These are phyloP conservation scores for Xylaria multiplex DNA, from an alignment of 2,329 filamentous ascomycete species.

Conservation along the genomic window DNA sequence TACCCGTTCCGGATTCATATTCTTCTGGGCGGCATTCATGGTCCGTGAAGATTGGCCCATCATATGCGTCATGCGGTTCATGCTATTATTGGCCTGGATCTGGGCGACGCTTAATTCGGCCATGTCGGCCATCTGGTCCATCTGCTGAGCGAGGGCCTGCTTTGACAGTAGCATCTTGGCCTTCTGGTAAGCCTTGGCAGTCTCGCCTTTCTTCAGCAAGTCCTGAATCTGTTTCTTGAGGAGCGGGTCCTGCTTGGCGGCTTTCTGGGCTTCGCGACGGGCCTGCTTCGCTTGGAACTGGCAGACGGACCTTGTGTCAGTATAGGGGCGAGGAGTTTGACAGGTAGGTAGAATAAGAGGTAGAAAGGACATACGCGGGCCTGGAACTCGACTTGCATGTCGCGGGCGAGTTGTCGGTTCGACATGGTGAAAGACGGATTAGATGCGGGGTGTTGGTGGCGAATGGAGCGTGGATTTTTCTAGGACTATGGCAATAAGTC, in stretches of 20 bases:
- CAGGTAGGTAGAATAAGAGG: too few relatives aligned
- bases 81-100: slow-evolving; percentile 72
- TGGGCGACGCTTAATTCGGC: slow-evolving; percentile 68
- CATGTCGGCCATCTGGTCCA: slow-evolving; percentile 73
- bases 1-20: slow-evolving; percentile 67
- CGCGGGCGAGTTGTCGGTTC: slow-evolving; percentile 67
- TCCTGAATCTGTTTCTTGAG: slow-evolving; percentile 72
- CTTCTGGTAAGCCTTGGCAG: slow-evolving; percentile 71
- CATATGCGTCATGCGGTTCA: slow-evolving; percentile 73
- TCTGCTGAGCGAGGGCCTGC: slow-evolving; percentile 70
- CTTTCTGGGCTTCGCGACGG: slow-evolving; percentile 69
- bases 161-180: slow-evolving; percentile 70
- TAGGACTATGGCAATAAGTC: not conserved
- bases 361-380: slow-evolving; percentile 57
- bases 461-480: not conserved
- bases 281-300: slow-evolving; percentile 71
- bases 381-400: slow-evolving; percentile 72
- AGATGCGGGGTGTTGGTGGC: slow-evolving; percentile 17
- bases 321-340: not conserved
- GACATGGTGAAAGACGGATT: slow-evolving; percentile 55
- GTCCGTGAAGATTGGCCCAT: slow-evolving; percentile 68
- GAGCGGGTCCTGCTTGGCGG: slow-evolving; percentile 68
- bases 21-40: slow-evolving; percentile 68
- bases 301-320: slow-evolving; percentile 7
- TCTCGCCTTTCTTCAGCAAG: slow-evolving; percentile 70